Conservation (phyloP, 2,329 filamentous ascomycete genomes). For the Venturia aucupariae region DNA sequence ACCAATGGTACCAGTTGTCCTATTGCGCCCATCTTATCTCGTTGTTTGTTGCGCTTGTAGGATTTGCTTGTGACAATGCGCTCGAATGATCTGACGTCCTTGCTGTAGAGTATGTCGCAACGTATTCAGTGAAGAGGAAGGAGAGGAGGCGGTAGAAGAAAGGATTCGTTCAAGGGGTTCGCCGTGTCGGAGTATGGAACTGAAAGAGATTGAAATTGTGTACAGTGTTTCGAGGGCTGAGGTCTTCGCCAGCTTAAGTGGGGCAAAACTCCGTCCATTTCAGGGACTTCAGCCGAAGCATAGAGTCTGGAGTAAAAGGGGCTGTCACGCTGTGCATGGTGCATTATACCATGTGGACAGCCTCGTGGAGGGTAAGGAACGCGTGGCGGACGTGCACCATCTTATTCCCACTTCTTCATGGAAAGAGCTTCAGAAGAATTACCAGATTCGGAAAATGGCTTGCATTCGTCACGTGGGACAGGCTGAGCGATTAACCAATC, state of each 20-base stretch:
- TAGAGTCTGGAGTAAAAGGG: background rate
- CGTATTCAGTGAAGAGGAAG: no score
- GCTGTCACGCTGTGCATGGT: background rate
- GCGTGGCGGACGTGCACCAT: background rate
- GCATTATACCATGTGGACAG: background rate
- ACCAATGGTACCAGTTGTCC: conserved; percentile 55
- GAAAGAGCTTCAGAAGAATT: background rate
- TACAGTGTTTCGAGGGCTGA: background rate
- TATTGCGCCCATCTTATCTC: conserved; percentile 10
- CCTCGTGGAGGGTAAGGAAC: background rate
- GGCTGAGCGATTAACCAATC: background rate
- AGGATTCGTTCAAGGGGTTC: background rate
- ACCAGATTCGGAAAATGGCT: background rate
- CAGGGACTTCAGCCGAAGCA: background rate
- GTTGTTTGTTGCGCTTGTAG: background rate
- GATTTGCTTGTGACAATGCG: background rate
- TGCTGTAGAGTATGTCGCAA: no score
- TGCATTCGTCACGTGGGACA: background rate
- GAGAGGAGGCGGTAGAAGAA: background rate
- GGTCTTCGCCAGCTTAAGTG: background rate
- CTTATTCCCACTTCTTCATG: background rate
- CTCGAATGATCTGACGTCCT: background rate
- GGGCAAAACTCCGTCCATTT: background rate
- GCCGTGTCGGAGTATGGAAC: background rate
- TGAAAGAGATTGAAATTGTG: background rate